phyloP scores from a whole-genome alignment of 2,329 filamentous ascomycete genomes.

The Penicillium paneum region DNA sequence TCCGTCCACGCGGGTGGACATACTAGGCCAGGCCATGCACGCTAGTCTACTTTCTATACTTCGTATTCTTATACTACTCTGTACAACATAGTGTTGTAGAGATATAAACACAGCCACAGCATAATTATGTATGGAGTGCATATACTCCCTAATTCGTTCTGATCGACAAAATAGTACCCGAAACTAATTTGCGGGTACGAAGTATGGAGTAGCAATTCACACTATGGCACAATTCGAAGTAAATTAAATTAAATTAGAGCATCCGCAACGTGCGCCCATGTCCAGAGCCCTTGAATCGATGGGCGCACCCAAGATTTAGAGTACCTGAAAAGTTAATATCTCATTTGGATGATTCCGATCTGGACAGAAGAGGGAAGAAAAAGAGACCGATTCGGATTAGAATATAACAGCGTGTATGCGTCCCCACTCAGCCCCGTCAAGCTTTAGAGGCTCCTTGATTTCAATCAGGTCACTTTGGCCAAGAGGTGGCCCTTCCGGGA shows the following conservation, averaged over 20 bases:
- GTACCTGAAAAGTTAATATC: neutral
- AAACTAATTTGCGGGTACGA: neutral
- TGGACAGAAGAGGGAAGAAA: neutral
- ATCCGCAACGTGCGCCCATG: neutral
- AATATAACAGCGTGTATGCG: neutral
- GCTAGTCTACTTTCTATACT: neutral
- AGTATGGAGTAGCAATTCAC: neutral
- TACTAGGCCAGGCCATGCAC: neutral
- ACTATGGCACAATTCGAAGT: neutral
- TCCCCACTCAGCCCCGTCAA: neutral
- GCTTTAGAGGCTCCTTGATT: conserved; percentile 5
- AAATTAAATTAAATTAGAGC: neutral
- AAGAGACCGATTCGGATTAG: too few relatives aligned
- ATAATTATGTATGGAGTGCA: too few relatives aligned
- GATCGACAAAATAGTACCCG: neutral
- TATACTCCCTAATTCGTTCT: neutral
- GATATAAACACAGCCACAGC: too few relatives aligned
- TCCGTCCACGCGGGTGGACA: neutral
- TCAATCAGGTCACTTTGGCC: neutral
- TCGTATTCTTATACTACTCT: too few relatives aligned
- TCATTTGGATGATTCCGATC: neutral
- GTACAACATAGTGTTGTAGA: too few relatives aligned
- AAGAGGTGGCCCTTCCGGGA: neutral
- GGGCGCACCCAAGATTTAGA: neutral
- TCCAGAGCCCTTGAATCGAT: neutral